phyloP scores from a whole-genome alignment of 768 basidiomycete genomes.

The Flagelloscypha sp. region DNA sequence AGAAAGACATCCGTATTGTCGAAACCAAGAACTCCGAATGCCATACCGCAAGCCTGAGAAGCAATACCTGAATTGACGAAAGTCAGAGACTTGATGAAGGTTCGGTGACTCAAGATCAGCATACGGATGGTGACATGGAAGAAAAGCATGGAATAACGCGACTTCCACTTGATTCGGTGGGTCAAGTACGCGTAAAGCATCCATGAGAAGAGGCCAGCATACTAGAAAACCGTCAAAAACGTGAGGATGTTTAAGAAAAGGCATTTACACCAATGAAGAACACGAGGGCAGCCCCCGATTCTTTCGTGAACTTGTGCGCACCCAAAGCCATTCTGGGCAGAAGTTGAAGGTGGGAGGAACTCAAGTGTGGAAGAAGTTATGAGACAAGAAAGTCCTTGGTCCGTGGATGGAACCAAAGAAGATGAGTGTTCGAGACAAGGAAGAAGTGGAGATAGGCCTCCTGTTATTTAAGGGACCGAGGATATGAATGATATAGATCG shows the following conservation, averaged over 20 bases:
- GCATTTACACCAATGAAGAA: conserved; percentile 18
- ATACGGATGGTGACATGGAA: conserved; percentile 9
- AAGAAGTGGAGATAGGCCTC: too few species aligned
- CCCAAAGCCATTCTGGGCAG: too few species aligned
- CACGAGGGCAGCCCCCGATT: conserved; percentile 23
- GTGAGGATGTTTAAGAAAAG: background rate
- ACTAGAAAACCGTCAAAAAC: conserved; percentile 8
- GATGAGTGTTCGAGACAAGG: too few species aligned
- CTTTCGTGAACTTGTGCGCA: conserved; percentile 17
- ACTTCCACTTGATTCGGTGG: conserved; percentile 8
- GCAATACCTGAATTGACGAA: too few species aligned
- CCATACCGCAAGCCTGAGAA: conserved; percentile 8
- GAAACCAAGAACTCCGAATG: conserved; percentile 25
- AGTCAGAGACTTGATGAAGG: too few species aligned
- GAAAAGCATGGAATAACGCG: conserved; percentile 6
- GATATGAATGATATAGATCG: too few species aligned
- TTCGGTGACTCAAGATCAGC: too few species aligned
- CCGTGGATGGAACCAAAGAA: too few species aligned
- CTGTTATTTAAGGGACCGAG: too few species aligned
- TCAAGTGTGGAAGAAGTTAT: too few species aligned
- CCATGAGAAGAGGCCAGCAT: conserved; percentile 6
- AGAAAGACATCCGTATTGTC: conserved; percentile 19
- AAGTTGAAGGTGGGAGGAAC: too few species aligned
- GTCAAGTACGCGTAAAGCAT: conserved; percentile 5
- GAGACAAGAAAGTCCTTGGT: too few species aligned